These are phyloP conservation scores for Cytidiella melzeri DNA, from an alignment of 768 basidiomycete genomes.

Conservation along the genomic window DNA sequence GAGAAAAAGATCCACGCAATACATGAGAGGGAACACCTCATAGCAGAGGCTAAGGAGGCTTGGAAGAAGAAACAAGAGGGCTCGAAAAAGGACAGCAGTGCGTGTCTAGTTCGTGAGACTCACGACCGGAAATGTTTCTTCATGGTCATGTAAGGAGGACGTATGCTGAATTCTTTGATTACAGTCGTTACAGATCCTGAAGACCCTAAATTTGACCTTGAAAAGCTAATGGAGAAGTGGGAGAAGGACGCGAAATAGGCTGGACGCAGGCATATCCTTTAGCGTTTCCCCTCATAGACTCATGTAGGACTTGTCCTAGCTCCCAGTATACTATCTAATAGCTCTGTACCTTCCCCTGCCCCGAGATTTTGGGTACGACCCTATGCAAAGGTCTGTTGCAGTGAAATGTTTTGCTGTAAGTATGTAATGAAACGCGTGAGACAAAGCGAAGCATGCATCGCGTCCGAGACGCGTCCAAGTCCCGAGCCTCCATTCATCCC, in stretches of 20 bases:
- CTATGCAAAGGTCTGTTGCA: background rate
- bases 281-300: slow-evolving; percentile 6
- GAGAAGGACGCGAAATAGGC: slow-evolving; percentile 48
- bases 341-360: slow-evolving; percentile 8
- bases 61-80: slow-evolving; percentile 75
- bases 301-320: slow-evolving; percentile 1
- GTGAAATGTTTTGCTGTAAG: background rate
- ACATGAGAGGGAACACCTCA: slow-evolving; percentile 68
- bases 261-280: slow-evolving; percentile 1
- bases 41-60: slow-evolving; percentile 84
- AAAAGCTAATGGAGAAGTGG: slow-evolving; percentile 77
- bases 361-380: too few species aligned
- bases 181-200: slow-evolving; percentile 91
- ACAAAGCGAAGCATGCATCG: slow-evolving; percentile 8
- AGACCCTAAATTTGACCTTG: slow-evolving; percentile 92
- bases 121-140: background rate
- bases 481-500: background rate
- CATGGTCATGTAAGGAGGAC: background rate
- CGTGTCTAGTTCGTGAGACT: slow-evolving; percentile 24
- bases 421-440: slow-evolving; percentile 5
- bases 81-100: slow-evolving; percentile 49
- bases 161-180: slow-evolving; percentile 2
- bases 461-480: slow-evolving; percentile 4
- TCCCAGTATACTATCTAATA: slow-evolving; percentile 9
- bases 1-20: slow-evolving; percentile 69